These are phyloP conservation scores for Aspergillus panamensis DNA, from an alignment of 495 filamentous ascomycete genomes.

Conservation along the genomic window DNA sequence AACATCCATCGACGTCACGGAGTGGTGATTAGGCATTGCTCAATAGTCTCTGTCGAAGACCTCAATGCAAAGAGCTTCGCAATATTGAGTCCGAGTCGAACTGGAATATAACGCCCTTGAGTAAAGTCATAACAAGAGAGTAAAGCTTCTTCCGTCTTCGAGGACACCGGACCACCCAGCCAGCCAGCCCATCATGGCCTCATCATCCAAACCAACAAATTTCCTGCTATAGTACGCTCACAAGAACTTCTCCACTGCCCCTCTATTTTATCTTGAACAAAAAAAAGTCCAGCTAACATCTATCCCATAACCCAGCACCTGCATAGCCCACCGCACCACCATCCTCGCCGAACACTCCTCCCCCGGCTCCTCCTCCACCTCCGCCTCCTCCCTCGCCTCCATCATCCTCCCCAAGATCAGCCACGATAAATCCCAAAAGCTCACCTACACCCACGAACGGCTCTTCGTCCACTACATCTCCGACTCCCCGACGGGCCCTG, in stretches of 20 bases:
- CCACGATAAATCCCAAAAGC: conserved; percentile 76
- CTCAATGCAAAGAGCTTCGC: neutral
- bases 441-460: conserved; percentile 87
- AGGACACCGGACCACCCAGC: neutral
- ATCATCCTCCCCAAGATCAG: conserved; percentile 93
- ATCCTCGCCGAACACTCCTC: conserved; percentile 90
- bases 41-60: neutral
- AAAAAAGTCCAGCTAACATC: neutral
- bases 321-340: conserved; percentile 85
- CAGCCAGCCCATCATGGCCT: conserved; percentile 56
- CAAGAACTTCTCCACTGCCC: neutral
- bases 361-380: conserved; percentile 62
- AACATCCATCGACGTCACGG: conserved; percentile 25
- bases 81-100: neutral
- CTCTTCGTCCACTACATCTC: conserved; percentile 96
- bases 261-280: neutral
- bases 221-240: conserved; percentile 73
- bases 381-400: conserved; percentile 80
- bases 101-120: neutral
- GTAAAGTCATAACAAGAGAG: neutral
- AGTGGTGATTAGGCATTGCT: conserved; percentile 6
- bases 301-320: conserved; percentile 54
- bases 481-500: conserved; percentile 64
- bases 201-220: conserved; percentile 70
- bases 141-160: neutral